Evolutionary conservation across 495 filamentous ascomycete species (phyloP), one percentile per base, ranked within the genome.

Genomic region (Aspergillus affinis): DNA sequence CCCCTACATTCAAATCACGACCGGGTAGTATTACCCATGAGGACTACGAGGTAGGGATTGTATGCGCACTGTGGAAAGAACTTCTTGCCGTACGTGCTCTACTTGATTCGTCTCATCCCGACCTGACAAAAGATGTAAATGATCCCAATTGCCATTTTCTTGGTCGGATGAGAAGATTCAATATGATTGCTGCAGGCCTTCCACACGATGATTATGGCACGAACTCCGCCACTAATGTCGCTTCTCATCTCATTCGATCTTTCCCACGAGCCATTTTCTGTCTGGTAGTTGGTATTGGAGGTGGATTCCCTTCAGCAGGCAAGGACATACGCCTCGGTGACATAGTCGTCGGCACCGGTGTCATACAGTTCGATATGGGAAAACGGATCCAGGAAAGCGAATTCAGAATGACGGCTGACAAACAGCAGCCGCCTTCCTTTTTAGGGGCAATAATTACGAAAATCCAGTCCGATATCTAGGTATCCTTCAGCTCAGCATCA

Each of bases 241-340:
- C 54, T 15, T 54, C 53, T 21, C 29, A 61, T 49, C 20, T 61
- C 18, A 41, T 61, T 2, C 12, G 51, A 48, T 21, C 27, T 27
- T 60, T 54, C 45, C 58, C 49, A 23, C 10, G 30, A 55, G 17
- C 54, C 27, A 54, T 47, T 20, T 60, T 54, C 51, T 51, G 49
- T 21, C 50, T 60, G 20, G 63, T 78, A 62, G 73, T 80, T 10
- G 76, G 77, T 6, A 76, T 80, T 53, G 69, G 74, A 20, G 76
- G 78, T 19, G 75, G 75, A 8, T 66, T 76, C 3, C 59, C 59
- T 15, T 52, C 54, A 36, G n/a, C 45, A 47, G 45, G 32, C 17
- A 18, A 23, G 27, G 69, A 72, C 66, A 68, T 72, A 23, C 65
- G 69, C 19, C 69, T 72, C 20, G 69, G 69, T 20, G 69, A 72